Evolutionary conservation across 2,329 filamentous ascomycete species (phyloP), one percentile per base, ranked within the genome.

Genomic region (Ophiostoma himal-ulmi): DNA sequence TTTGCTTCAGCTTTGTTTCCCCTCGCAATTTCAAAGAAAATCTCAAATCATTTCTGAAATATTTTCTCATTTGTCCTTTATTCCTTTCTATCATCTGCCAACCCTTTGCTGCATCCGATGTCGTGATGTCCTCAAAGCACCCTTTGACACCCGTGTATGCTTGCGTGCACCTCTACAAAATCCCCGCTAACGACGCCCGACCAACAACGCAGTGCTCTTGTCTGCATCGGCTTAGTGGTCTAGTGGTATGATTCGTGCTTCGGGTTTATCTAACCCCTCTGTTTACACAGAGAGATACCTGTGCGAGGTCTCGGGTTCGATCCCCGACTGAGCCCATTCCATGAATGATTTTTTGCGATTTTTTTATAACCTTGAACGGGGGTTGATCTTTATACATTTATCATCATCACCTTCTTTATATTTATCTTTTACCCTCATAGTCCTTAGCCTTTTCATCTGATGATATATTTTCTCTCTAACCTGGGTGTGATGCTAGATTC

Each of bases 231-330:
- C 73, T 73, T 70, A 73, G 54, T 73, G 73, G 73, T 73, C 73
- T 73, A 73, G 73, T 73, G 71, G 73, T 73, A 73, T 73, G 73
- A 73, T 73, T 73, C 73, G 73, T 68, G 73, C 73, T 73, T 73
- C 71, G 73, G 73, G 73, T 72, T 66, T 22, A 26, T 67, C 64
- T 65, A 69, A 52, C 20, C 72, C 72, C 70, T 72, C 70, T 71
- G 72, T 69, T 64, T 69, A 5, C 34, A 62, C 64, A 68, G 70
- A 70, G 39, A 44, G 22, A 44, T 41, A 71, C 69, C 44, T 74
- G 73, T 73, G 73, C 73, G 73, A 74, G 71, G 70, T 74, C 73
- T 74, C 71, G 73, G 71, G 73, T 73, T 73, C 73, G 70, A 73
- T 72, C 70, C 73, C 73, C 73, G 73, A 72, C 48, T 73, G 73